A percentile compares a stretch with the other conserved stretches of the same genome.
Conservation (phyloP, 2,329 filamentous ascomycete species). For the Bisporella sp. region DNA sequence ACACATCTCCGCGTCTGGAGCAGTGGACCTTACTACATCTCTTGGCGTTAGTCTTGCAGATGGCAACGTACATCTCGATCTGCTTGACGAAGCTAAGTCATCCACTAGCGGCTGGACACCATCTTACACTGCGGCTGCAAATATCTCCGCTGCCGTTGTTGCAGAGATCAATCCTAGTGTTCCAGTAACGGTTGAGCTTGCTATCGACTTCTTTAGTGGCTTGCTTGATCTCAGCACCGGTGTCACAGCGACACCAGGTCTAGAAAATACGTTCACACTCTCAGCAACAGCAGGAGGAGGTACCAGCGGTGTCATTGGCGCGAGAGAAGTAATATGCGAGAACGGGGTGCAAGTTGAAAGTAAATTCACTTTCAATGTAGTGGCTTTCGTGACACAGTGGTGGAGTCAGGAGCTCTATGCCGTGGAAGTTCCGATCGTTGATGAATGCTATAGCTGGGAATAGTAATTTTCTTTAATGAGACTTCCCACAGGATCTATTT, state of each 20-base stretch:
- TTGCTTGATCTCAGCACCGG: slow-evolving; percentile 32
- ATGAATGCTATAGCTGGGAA: slow-evolving; percentile 22
- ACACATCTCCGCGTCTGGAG: slow-evolving; percentile 29
- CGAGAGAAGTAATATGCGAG: slow-evolving; percentile 14
- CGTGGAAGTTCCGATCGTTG: slow-evolving; percentile 21
- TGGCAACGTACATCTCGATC: slow-evolving; percentile 34
- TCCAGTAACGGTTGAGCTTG: slow-evolving; percentile 33
- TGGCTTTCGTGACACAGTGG: slow-evolving; percentile 23
- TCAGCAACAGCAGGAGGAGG: slow-evolving; percentile 21
- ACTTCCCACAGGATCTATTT: too few species aligned
- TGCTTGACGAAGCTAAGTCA: slow-evolving; percentile 25
- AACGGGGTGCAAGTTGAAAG: slow-evolving; percentile 21
- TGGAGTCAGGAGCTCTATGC: slow-evolving; percentile 21
- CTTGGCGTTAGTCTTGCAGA: slow-evolving; percentile 28
- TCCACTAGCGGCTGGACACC: slow-evolving; percentile 31
- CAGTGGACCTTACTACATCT: slow-evolving; percentile 26
- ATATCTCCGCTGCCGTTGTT: slow-evolving; percentile 27
- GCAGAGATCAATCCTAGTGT: slow-evolving; percentile 29
- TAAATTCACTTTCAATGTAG: slow-evolving; percentile 23
- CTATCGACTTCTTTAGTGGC: slow-evolving; percentile 30
- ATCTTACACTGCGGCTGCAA: slow-evolving; percentile 28
- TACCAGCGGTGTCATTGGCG: slow-evolving; percentile 7
- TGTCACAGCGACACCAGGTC: slow-evolving; percentile 30
- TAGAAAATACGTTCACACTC: slow-evolving; percentile 31
- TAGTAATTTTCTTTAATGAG: not conserved